These are phyloP conservation scores for Colletotrichum trifolii DNA, from an alignment of 2,329 filamentous ascomycete species.

Conservation along the genomic window DNA sequence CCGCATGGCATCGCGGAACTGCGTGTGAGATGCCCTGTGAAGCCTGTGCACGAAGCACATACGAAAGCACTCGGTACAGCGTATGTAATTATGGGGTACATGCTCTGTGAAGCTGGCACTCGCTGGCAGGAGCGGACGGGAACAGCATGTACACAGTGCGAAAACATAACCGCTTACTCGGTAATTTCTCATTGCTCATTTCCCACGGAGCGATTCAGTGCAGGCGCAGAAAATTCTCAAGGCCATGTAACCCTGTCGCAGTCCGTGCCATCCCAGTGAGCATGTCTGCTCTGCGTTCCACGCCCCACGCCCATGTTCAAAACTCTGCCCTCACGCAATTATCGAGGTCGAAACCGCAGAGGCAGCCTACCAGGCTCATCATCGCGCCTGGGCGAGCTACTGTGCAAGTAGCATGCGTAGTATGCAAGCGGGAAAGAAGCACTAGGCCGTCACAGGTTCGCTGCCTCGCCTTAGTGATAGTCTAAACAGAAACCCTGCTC, in stretches of 20 bases:
- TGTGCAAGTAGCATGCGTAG: too few relatives aligned
- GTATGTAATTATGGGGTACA: too few relatives aligned
- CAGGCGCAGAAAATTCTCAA: slow-evolving; percentile 35
- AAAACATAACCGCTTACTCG: slow-evolving; percentile 19
- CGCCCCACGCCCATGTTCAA: slow-evolving; percentile 1
- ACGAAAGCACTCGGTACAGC: too few relatives aligned
- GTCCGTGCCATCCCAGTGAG: slow-evolving; percentile 11
- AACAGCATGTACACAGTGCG: slow-evolving; percentile 16
- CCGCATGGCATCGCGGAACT: too few relatives aligned
- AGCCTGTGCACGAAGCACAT: too few relatives aligned
- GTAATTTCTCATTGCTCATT: slow-evolving; percentile 35
- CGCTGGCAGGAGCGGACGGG: neutral
- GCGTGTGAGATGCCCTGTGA: too few relatives aligned
- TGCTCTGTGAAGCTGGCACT: too few relatives aligned
- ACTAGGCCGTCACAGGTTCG: slow-evolving; percentile 7
- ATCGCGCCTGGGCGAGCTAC: neutral
- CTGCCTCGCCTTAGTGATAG: neutral
- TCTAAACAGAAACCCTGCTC: too few relatives aligned
- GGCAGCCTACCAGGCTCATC: neutral
- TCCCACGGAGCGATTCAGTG: slow-evolving; percentile 34
- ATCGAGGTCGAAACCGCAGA: slow-evolving; percentile 12
- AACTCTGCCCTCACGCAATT: slow-evolving; percentile 22
- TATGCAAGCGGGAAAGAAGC: slow-evolving; percentile 25
- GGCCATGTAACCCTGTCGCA: slow-evolving; percentile 12
- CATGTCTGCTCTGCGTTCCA: neutral